Conservation (phyloP, 1,139 yeast species). For the Candida sp. region DNA sequence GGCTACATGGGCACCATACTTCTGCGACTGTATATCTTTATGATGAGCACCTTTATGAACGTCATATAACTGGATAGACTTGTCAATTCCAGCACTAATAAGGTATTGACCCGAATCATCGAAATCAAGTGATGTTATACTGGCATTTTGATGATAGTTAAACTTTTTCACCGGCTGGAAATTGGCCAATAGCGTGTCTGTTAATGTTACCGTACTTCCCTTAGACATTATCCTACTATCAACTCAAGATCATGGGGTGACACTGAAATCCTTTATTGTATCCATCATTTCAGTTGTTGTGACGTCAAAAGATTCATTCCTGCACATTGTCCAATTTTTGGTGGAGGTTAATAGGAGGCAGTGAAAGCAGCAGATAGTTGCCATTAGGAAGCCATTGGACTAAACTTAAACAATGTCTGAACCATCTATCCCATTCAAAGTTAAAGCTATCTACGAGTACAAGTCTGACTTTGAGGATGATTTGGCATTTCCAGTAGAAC, state of each 20-base stretch:
- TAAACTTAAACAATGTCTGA: slow-evolving; percentile 6
- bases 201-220: slow-evolving; percentile 24
- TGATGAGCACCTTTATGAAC: slow-evolving; percentile 63
- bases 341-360: neutral
- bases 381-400: neutral
- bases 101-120: slow-evolving; percentile 83
- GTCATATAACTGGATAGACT: slow-evolving; percentile 82
- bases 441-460: slow-evolving; percentile 68
- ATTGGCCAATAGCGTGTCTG: slow-evolving; percentile 40
- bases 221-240: neutral
- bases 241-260: neutral
- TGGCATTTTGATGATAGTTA: slow-evolving; percentile 51
- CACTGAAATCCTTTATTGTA: no score
- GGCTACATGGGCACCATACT: slow-evolving; percentile 90
- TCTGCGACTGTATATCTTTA: slow-evolving; percentile 74
- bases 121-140: slow-evolving; percentile 79
- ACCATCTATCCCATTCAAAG: slow-evolving; percentile 54
- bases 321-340: neutral
- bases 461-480: slow-evolving; percentile 84
- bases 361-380: neutral
- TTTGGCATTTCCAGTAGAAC: slow-evolving; percentile 65
- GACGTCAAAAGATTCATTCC: neutral
- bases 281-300: no score
- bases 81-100: slow-evolving; percentile 78
- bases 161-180: slow-evolving; percentile 60